Base-by-base conservation (phyloP, 2,329 filamentous ascomycete species). In the Cladophialophora bantiana region DNA sequence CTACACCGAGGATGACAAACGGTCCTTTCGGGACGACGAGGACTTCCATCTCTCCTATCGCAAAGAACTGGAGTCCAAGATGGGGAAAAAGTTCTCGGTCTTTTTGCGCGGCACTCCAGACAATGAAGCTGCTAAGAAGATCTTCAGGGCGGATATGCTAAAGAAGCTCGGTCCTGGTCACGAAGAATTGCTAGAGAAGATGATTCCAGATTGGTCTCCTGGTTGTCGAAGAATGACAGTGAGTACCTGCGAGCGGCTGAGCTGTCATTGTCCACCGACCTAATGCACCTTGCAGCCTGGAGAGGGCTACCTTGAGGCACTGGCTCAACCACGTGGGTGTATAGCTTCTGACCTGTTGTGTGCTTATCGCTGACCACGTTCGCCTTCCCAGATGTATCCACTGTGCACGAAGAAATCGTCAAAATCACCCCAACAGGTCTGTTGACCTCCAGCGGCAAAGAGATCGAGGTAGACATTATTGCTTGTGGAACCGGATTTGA, bases 231-330 rank as follows among this genome's bases (percentile, higher is more conserved):
- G 83, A 1, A 70, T 83, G n/a, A 84, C 83, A 13, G 50, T 53
- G n/a, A 32, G 50, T 53, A 20, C 10, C n/a, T 15, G 26, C 26
- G 26, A 3, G 26, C 2, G 26, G 26, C 26, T 3, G 9, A 53
- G 5, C 12, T 53, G n/a, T 32, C 12, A 12, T 6, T 13, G 4
- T 53, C n/a, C 20, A 26, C 50, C 10, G 13, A 53, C 3, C n/a
- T 15, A 20, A 52, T 20, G 18, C 18, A 1, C n/a, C 20, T 13
- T 4, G 4, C 15, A 53, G 0, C 84, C 84, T 1, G 83, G 83
- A 0, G 80, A 81, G 12, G 82, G 83, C 0, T 85, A 83, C 71
- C 78, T 86, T 10, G 81, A 85, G 71, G 81, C 83, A 0, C 72
- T 83, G 3, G 74, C 74, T 4, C 60, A 81, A 31, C 65, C 69